phyloP scores from a whole-genome alignment of 2,329 filamentous ascomycete genomes.

The Xylariales sp. region DNA sequence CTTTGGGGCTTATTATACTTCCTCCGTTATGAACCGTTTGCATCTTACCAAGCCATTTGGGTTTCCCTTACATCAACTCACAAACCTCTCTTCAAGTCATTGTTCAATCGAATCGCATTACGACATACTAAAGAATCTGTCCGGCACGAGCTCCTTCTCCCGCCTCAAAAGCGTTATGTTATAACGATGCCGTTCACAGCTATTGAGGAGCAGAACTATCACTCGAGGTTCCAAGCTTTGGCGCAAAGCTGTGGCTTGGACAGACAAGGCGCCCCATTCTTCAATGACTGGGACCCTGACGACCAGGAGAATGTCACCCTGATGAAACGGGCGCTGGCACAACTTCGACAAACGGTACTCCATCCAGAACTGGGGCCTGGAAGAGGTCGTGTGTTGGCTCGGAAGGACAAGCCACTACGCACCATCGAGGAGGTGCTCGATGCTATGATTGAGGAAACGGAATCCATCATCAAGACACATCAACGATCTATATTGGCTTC shows the following conservation, averaged over 20 bases:
- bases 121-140: slow-evolving; percentile 83
- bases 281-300: slow-evolving; percentile 59
- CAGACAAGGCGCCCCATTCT: slow-evolving; percentile 57
- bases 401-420: slow-evolving; percentile 62
- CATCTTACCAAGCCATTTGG: slow-evolving; percentile 61
- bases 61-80: slow-evolving; percentile 57
- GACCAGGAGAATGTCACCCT: slow-evolving; percentile 52
- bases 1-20: slow-evolving; percentile 79
- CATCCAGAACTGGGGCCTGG: slow-evolving; percentile 76
- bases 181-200: slow-evolving; percentile 87
- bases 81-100: slow-evolving; percentile 57
- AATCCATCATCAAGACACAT: slow-evolving; percentile 59
- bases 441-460: slow-evolving; percentile 86
- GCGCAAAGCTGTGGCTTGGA: slow-evolving; percentile 64
- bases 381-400: slow-evolving; percentile 60
- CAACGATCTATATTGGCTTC: slow-evolving; percentile 62
- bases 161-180: slow-evolving; percentile 78
- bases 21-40: slow-evolving; percentile 73
- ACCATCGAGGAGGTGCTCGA: slow-evolving; percentile 84
- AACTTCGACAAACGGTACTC: slow-evolving; percentile 75
- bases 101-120: slow-evolving; percentile 70
- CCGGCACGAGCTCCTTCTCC: slow-evolving; percentile 71
- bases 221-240: slow-evolving; percentile 70
- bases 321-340: slow-evolving; percentile 76
- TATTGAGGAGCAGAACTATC: slow-evolving; percentile 87